Base-by-base conservation (phyloP, 169 alveolate genomes). In the Plasmodium knowlesi region DNA sequence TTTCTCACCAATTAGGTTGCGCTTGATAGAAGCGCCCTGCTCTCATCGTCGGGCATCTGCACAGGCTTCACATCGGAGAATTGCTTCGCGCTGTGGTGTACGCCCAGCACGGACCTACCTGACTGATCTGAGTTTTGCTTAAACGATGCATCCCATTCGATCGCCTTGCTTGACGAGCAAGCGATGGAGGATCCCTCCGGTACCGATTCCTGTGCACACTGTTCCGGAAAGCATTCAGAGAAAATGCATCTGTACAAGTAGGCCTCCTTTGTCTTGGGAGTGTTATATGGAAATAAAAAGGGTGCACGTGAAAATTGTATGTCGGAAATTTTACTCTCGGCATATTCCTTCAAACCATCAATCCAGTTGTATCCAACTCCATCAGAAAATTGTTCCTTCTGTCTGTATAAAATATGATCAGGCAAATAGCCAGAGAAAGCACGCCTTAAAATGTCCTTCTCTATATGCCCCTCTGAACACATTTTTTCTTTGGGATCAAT, bases 381-480 rank as follows among this genome's bases (percentile, higher is more conserved):
- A 91, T 97, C 98, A 25, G 97, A 94, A 83, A 97, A 97, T 92
- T 95, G 96, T 94, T 97, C 98, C 92, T 97, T 97, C 83, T 96
- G 97, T 92, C 99, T 94, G 98, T 98, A 97, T 6, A 98, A 72
- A 1, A 97, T 95, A 19, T 97, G 96, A 10, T 94, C 95, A 5
- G 99, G 99, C 76, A 98, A 94, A 90, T 96, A 97, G 10, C 96
- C 95, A 34, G 85, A 96, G 82, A 96, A 96, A 1, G 98, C 98
- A 78, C 95, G 95, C 43, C 98, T 92, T 1, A 98, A 90, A 32
- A 97, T 89, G 94, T 95, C 97, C 90, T 98, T 97, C 95, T 97
- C 98, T 30, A 94, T 89, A 80, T 22, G 79, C 16, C 83, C 83
- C 67, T 82, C 39, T 28, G 92, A 22, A 37, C 92, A 83, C 95